A percentile compares a stretch with the other conserved stretches of the same genome.
phyloP scores from a whole-genome alignment of 2,329 filamentous ascomycete genomes.

The Arthroderma sp. region DNA sequence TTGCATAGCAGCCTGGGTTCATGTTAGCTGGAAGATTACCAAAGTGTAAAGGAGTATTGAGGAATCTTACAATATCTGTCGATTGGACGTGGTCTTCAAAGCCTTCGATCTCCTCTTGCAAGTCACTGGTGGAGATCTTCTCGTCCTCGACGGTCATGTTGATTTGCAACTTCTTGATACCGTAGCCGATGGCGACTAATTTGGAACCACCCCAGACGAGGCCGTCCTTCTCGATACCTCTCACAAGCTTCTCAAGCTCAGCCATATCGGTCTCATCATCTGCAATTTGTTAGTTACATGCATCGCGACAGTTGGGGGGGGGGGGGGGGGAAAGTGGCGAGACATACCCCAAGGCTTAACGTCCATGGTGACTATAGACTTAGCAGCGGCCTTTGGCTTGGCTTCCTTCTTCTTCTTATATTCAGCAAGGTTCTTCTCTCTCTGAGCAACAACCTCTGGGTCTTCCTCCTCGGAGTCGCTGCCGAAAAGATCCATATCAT shows the following conservation, averaged over 20 bases:
- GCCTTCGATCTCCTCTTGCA: conserved; percentile 73
- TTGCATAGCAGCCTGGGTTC: conserved; percentile 60
- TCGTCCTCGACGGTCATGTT: conserved; percentile 96
- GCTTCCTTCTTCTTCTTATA: conserved; percentile 95
- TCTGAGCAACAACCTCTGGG: conserved; percentile 67
- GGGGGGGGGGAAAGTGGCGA: conserved; percentile 1
- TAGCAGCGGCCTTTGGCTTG: conserved; percentile 84
- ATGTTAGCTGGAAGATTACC: background rate
- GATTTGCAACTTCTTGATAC: conserved; percentile 99
- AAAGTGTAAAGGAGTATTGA: background rate
- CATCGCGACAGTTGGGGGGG: background rate
- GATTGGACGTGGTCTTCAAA: conserved; percentile 96
- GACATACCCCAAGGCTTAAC: conserved; percentile 97
- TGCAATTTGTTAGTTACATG: conserved; percentile 15
- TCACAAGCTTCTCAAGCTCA: conserved; percentile 66
- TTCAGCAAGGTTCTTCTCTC: conserved; percentile 80
- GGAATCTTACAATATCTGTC: conserved; percentile 55
- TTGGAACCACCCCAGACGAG: conserved; percentile 91
- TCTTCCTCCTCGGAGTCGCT: conserved; percentile 91
- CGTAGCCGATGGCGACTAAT: conserved; percentile 82
- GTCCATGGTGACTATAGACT: conserved; percentile 90
- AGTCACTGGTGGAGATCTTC: conserved; percentile 75
- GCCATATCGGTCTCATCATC: conserved; percentile 92
- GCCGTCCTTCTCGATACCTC: conserved; percentile 77
- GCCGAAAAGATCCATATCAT: conserved; percentile 87